Base-by-base conservation (phyloP, 2,329 filamentous ascomycete genomes). In the Chaetothyriales sp. region DNA sequence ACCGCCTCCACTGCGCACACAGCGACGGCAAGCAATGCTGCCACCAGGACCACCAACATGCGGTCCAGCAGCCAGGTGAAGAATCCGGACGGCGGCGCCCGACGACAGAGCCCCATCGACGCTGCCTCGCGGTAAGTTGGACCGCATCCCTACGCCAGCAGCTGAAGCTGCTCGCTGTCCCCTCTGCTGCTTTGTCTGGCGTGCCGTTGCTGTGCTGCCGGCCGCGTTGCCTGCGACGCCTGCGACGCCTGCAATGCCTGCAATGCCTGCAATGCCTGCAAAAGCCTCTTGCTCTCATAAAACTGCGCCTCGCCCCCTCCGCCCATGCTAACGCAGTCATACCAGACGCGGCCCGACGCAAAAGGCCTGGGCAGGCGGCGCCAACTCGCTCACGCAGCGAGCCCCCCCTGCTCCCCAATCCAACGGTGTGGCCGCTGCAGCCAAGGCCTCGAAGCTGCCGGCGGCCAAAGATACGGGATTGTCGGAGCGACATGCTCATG, bases 301-400 rank as follows among this genome's bases (percentile, higher is more conserved):
- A 15, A 5, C 33, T 13, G 45, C 51, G 47, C 57, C 59, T 68
- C 69, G 3, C 22, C 3, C 22, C 22, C 22, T 6, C 22, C 22
- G 6, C 22, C 22, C 73, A 76, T n/a, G 67, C 71, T 75, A 70
- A 68, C 76, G 66, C 65, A 71, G 7, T 15, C 10, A 40, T 5
- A 5, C 13, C 33, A 40, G 33, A 40, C 33, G 33, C 15, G 33
- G 8, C 13, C 19, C 45, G 18, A 29, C 73, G 47, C 76, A 75
- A 58, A 80, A 77, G 66, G 77, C 77, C 62, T 83, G 80, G 80
- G 73, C 74, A 47, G 71, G 75, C 62, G 77, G 77, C 60, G 73
- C 75, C 52, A 82, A 82, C 64, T 77, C 78, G 45, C 75, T 80
- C 63, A 79, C 77, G 18, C 77, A 81, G 60, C 75, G 77, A 59